Evolutionary conservation across 306 rosid genomes (phyloP).

Genomic region (Prunus mongolica): DNA sequence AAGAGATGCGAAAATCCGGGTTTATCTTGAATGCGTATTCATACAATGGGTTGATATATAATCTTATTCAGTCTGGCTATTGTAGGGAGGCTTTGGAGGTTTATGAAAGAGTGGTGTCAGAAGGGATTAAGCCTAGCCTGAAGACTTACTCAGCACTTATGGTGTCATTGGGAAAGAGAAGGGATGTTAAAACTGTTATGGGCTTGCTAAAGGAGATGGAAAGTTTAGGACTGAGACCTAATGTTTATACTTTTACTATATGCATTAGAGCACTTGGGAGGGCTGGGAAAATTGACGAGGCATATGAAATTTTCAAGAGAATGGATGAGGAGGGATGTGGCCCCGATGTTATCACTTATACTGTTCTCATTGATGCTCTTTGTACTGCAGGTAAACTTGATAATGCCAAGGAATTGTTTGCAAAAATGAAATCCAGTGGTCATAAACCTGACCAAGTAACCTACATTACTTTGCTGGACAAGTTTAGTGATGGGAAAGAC

Average conservation of each 20-base stretch:
- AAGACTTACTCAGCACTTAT: conserved; percentile 90
- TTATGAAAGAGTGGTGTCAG: conserved; percentile 61
- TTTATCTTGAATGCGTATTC: conserved; percentile 84
- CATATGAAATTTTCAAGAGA: conserved; percentile 60
- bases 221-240: conserved; percentile 77
- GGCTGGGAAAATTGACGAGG: conserved; percentile 79
- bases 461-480: conserved; percentile 78
- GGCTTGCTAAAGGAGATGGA: conserved; percentile 74
- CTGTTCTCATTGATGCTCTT: conserved; percentile 90
- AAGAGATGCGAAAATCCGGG: conserved; percentile 62
- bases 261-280: conserved; percentile 90
- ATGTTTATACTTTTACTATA: conserved; percentile 82
- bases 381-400: conserved; percentile 71
- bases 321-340: conserved; percentile 89
- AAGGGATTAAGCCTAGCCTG: conserved; percentile 82
- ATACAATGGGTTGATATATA: conserved; percentile 80
- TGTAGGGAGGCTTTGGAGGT: conserved; percentile 71
- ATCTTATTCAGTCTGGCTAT: conserved; percentile 65
- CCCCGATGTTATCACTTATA: conserved; percentile 87
- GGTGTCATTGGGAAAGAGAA: conserved; percentile 85
- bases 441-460: conserved; percentile 84
- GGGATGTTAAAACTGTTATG: conserved; percentile 72
- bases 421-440: conserved; percentile 59
- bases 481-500: conserved; percentile 60
- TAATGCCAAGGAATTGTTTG: conserved; percentile 57